Conservation (phyloP, 2,329 filamentous ascomycete species). For the Scedosporium dehoogii region DNA sequence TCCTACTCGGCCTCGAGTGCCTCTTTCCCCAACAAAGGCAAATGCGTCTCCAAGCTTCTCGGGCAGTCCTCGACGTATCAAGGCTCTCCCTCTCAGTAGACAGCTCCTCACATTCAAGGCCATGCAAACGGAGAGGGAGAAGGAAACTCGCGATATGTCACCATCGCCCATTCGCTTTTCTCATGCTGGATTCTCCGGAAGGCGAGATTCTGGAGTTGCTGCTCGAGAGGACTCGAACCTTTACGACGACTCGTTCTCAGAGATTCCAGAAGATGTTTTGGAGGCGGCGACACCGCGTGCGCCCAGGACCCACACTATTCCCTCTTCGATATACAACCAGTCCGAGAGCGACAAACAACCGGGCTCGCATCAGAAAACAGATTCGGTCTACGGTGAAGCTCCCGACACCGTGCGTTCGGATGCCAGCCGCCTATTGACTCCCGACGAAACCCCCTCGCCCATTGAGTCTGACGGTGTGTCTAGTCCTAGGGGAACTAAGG, state of each 20-base stretch:
- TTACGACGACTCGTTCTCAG: constrained; percentile 49
- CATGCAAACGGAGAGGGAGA: constrained; percentile 11
- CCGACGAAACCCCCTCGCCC: constrained; percentile 40
- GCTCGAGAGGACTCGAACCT: constrained; percentile 21
- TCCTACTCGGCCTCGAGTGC: background rate
- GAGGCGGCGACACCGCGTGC: constrained; percentile 36
- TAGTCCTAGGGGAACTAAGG: background rate
- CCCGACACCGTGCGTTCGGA: constrained; percentile 25
- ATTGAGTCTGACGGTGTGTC: constrained; percentile 13
- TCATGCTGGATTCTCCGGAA: background rate
- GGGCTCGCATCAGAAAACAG: constrained; percentile 4
- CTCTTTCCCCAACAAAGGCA: background rate
- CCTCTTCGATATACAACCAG: background rate
- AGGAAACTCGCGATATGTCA: background rate
- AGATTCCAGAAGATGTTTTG: constrained; percentile 41
- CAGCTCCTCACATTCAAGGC: constrained; percentile 22
- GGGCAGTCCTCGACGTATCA: constrained; percentile 26
- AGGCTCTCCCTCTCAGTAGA: constrained; percentile 21
- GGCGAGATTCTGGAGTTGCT: constrained; percentile 6
- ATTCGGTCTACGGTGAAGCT: constrained; percentile 17
- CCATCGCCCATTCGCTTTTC: constrained; percentile 7
- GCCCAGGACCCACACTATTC: constrained; percentile 6
- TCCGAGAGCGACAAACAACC: background rate
- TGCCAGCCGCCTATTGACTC: constrained; percentile 38
- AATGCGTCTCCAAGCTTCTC: constrained; percentile 18